Conservation (phyloP, 2,329 filamentous ascomycete genomes). For the Diaporthe amygdali region DNA sequence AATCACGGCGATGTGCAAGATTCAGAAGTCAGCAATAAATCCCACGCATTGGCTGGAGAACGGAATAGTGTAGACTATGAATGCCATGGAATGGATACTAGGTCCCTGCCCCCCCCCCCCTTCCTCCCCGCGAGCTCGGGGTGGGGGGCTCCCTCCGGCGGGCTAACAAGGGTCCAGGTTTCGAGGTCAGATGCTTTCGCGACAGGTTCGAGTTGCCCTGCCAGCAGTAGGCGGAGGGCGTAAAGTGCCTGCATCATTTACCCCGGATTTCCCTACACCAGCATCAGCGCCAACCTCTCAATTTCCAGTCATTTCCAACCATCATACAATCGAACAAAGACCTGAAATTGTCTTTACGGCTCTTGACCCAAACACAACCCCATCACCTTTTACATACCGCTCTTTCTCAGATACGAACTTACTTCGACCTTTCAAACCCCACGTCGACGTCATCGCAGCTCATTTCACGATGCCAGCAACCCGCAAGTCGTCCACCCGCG, state of each 20-base stretch:
- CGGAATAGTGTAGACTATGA: too few relatives aligned
- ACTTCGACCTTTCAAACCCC: neutral
- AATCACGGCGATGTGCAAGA: too few relatives aligned
- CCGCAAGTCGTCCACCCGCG: slow-evolving; percentile 50
- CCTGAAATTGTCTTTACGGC: neutral
- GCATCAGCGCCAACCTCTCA: slow-evolving; percentile 30
- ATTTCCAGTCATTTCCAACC: neutral
- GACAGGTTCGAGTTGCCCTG: slow-evolving; percentile 60
- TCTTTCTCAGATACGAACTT: neutral
- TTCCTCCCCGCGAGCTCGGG: too few relatives aligned
- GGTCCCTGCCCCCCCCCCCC: too few relatives aligned
- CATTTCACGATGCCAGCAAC: slow-evolving; percentile 52
- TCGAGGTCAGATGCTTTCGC: slow-evolving; percentile 52
- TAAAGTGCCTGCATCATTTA: slow-evolving; percentile 18
- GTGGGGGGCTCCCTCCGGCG: neutral
- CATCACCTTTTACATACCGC: neutral
- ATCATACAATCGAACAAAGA: neutral
- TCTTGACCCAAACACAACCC: neutral
- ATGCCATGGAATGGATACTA: too few relatives aligned
- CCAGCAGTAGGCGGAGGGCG: slow-evolving; percentile 38
- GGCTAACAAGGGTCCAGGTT: neutral
- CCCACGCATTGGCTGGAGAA: too few relatives aligned
- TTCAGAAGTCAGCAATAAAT: too few relatives aligned
- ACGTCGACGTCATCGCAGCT: slow-evolving; percentile 25
- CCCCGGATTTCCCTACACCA: neutral